Base-by-base conservation (phyloP, 345 rosid species). In the Balakata baccata region DNA sequence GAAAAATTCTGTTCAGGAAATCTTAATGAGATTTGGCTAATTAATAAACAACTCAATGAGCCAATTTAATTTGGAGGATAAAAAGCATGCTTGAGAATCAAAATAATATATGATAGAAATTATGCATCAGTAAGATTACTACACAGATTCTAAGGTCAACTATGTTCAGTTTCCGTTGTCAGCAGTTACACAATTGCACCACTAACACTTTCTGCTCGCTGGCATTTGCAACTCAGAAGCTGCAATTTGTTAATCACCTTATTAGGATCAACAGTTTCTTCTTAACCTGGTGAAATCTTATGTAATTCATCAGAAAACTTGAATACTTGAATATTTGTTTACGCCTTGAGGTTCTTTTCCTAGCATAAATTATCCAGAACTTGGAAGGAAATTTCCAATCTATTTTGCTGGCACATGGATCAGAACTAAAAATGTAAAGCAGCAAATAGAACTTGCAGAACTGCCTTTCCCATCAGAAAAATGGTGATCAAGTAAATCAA, bases 181-280 rank as follows among this genome's bases (percentile, higher is more conserved):
- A 13, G 78, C 72, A 68, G 86, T 79, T 37, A 69, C 25, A 39
- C n/a, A n/a, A n/a, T 29, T 29, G 34, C 34, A 29, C 82, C 86
- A 39, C 83, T 62, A 65, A 74, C 13, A 67, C 80, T 74, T 68
- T 87, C 97, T 66, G 80, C 80, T 60, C 47, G 69, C 43, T 74
- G 89, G 81, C 97, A 87, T 81, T 80, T 87, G 80, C 92, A 89
- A 71, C 78, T 74, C 45, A 70, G 61, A 57, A 25, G 52, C 64
- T 71, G 61, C 79, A 66, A 47, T 71, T 70, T 75, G 16, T 47
- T 34, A 13, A 29, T 29, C 34, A 29, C 34, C 34, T 52, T 66
- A 72, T 69, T n/a, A n/a, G n/a, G n/a, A n/a, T n/a, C n/a, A n/a
- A n/a, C n/a, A n/a, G n/a, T n/a, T n/a, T n/a, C n/a, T n/a, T n/a